Evolutionary conservation across 1,284 basidiomycete species (phyloP), one percentile per base, ranked within the genome.

Genomic region (Tilletiopsis washingtonensis): DNA sequence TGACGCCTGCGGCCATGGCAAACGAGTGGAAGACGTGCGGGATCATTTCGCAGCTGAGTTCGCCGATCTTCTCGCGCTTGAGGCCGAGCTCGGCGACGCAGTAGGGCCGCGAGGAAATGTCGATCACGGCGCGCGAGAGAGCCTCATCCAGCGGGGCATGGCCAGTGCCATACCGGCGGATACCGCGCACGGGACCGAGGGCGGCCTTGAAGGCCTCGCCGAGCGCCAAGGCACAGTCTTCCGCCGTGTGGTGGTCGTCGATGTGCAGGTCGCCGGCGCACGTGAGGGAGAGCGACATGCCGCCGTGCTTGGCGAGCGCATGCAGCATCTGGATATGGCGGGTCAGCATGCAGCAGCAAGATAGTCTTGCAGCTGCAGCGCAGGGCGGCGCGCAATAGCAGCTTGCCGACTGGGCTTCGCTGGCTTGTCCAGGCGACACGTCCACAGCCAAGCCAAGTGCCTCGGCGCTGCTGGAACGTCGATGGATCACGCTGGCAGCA

Each of bases 201-300:
- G 94, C 94, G 73, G 88, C 78, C 74, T 96, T 97, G 78, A 98
- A 98, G 15, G 90, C 93, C 21, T 84, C 83, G 12, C 91, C 91
- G 9, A 97, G 79, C 3, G 89, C 91, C 53, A 96, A 84, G 11
- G 91, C 90, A 72, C 83, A 86, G 76, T 96, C 91, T 81, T 96
- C 74, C 80, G 93, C 90, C 40, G 93, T 90, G 77, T 99, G 94
- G 74, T 99, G 94, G 77, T 99, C 94, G 76, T 99, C 94, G 57
- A 98, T 96, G 82, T 85, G 88, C 15, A 98, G 79, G 75, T 99
- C 94, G 44, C 94, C 94, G 67, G 87, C 83, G 75, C 91, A 97
- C 65, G 85, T 84, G 75, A 98, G 80, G 12, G 80, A 82, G 49
- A 99, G 78, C 0, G 88, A 91, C 67, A 74, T 67, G 11, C 71